Evolutionary conservation across 106 monocot species (phyloP).

Genomic region (Vanilla planifolia): DNA sequence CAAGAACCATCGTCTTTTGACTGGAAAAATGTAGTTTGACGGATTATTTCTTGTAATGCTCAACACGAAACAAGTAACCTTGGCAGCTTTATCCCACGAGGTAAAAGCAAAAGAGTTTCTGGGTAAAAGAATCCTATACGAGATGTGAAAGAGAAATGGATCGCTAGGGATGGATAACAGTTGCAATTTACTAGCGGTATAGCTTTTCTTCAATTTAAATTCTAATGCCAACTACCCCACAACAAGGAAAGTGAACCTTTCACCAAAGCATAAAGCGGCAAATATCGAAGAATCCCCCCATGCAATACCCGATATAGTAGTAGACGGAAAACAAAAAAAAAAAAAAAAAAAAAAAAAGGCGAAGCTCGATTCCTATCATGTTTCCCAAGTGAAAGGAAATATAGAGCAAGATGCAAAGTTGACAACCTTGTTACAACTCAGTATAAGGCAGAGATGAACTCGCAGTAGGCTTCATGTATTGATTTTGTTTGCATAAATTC

Average conservation of each 20-base stretch:
- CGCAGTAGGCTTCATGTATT: too few relatives aligned
- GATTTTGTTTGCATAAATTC: too few relatives aligned
- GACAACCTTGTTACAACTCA: too few relatives aligned
- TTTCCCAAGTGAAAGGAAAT: too few relatives aligned
- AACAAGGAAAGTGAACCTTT: conserved; percentile 44
- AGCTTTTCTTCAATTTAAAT: conserved; percentile 10
- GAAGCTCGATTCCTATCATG: too few relatives aligned
- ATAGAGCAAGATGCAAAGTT: too few relatives aligned
- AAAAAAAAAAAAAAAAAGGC: too few relatives aligned
- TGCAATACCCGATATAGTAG: too few relatives aligned
- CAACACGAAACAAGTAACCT: conserved; percentile 59
- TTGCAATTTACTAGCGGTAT: conserved; percentile 37
- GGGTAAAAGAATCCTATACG: conserved; percentile 26
- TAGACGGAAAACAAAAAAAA: too few relatives aligned
- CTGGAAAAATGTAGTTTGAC: conserved; percentile 28
- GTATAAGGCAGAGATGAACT: too few relatives aligned
- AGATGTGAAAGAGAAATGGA: conserved; percentile 16
- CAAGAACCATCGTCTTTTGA: neutral
- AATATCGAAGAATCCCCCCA: conserved; percentile 1
- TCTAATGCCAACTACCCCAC: conserved; percentile 27
- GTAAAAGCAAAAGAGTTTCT: conserved; percentile 60
- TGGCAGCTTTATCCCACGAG: conserved; percentile 65
- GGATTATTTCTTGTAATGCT: conserved; percentile 53
- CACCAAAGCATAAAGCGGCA: conserved; percentile 40
- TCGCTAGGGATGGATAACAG: conserved; percentile 11